Evolutionary conservation across 345 rosid species (phyloP).

Genomic region (Syzygium grande): DNA sequence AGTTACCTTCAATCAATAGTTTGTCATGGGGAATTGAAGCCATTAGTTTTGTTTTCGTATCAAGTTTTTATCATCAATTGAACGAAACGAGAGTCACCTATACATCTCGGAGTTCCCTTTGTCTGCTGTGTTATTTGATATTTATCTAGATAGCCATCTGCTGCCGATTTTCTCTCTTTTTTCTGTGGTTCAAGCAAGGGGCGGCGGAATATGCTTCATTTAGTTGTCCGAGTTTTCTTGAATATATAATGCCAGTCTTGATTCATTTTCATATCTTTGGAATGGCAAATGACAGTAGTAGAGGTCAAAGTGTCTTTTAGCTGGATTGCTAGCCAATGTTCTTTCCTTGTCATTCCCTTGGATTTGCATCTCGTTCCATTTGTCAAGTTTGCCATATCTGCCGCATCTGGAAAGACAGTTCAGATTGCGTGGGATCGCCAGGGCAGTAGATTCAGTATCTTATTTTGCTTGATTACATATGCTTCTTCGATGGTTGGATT

Average conservation of each 20-base stretch:
- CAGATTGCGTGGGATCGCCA: not conserved
- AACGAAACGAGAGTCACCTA: not conserved
- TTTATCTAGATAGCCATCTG: not conserved
- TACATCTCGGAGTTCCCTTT: not conserved
- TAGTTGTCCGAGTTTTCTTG: not conserved
- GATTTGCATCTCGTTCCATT: not conserved
- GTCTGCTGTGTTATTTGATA: not conserved
- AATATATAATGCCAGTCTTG: not conserved
- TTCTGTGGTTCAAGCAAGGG: not conserved
- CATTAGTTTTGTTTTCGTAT: not conserved
- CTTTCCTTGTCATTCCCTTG: accelerated
- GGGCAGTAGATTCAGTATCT: not conserved
- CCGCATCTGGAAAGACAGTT: not conserved
- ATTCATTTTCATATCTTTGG: not conserved
- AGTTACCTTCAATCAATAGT: not conserved
- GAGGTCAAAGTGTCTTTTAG: not conserved
- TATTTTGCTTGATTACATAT: not conserved
- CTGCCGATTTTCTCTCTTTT: not conserved
- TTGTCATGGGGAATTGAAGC: not conserved
- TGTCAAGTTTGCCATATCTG: not conserved
- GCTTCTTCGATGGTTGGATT: not conserved
- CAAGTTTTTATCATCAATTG: not conserved
- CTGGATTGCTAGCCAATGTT: not conserved
- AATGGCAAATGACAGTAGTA: not conserved
- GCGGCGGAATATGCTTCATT: not conserved